phyloP scores from a whole-genome alignment of 2,329 filamentous ascomycete genomes.

The Talaromyces verruculosus region DNA sequence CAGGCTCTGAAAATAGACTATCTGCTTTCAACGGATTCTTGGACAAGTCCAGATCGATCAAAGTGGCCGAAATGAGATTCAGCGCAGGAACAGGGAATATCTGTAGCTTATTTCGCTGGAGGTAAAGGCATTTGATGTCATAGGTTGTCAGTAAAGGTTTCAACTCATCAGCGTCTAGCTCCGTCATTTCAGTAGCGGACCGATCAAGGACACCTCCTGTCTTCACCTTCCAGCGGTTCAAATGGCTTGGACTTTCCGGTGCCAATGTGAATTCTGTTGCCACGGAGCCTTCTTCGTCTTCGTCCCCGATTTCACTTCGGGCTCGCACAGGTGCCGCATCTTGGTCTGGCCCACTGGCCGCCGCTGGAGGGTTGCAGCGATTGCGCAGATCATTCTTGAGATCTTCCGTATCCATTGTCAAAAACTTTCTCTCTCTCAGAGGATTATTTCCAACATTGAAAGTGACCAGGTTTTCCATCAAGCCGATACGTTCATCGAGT shows the following conservation, averaged over 20 bases:
- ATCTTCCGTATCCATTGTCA: slow-evolving; percentile 75
- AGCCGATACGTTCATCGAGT: slow-evolving; percentile 72
- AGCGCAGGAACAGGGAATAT: slow-evolving; percentile 67
- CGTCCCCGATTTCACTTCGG: slow-evolving; percentile 15
- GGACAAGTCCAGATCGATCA: slow-evolving; percentile 71
- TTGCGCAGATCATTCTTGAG: slow-evolving; percentile 71
- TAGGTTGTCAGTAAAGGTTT: slow-evolving; percentile 47
- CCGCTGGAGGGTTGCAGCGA: slow-evolving; percentile 55
- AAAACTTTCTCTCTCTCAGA: slow-evolving; percentile 80
- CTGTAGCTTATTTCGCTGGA: slow-evolving; percentile 76
- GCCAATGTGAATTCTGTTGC: slow-evolving; percentile 44
- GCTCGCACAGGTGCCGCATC: background rate
- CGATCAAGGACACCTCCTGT: slow-evolving; percentile 61
- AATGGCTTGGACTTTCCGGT: slow-evolving; percentile 45
- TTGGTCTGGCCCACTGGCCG: background rate
- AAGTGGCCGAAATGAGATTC: slow-evolving; percentile 66
- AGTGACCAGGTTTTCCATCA: slow-evolving; percentile 74
- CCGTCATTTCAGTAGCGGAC: slow-evolving; percentile 63
- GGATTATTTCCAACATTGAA: slow-evolving; percentile 87
- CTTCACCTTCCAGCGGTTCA: slow-evolving; percentile 40
- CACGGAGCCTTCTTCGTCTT: slow-evolving; percentile 41
- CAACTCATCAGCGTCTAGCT: slow-evolving; percentile 52
- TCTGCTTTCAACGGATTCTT: slow-evolving; percentile 70
- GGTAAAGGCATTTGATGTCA: slow-evolving; percentile 59
- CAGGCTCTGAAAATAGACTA: slow-evolving; percentile 62